phyloP scores from a whole-genome alignment of 331 rosid genomes.

The Malus hybrid region DNA sequence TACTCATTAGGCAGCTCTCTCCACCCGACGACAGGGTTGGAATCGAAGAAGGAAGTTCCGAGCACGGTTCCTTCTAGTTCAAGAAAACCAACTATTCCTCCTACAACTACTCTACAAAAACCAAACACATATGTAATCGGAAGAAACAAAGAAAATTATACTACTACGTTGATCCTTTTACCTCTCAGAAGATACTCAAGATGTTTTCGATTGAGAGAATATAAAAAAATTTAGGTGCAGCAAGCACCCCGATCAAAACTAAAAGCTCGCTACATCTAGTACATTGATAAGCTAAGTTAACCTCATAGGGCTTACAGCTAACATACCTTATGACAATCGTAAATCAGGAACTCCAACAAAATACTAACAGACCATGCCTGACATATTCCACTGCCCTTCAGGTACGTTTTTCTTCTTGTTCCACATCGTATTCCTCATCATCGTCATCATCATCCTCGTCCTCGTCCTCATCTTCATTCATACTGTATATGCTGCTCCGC shows the following conservation, averaged over 20 bases:
- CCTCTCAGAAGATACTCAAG: not conserved
- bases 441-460: not conserved
- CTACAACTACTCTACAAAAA: not conserved
- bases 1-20: not conserved
- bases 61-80: not conserved
- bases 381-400: not conserved
- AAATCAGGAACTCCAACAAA: not conserved
- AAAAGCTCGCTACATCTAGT: not conserved
- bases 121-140: not conserved
- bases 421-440: constrained; percentile 26
- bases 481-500: constrained; percentile 4
- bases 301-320: not conserved
- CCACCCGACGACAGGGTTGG: not conserved
- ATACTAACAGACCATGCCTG: not conserved
- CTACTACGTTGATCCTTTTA: not conserved
- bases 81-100: not conserved
- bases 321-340: not conserved
- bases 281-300: not conserved
- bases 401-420: constrained; percentile 22
- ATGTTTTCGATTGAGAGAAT: not conserved
- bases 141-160: not conserved
- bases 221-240: not conserved
- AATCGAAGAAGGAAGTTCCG: not conserved
- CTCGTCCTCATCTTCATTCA: not conserved
- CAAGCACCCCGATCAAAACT: not conserved